Base-by-base conservation (phyloP, 345 rosid species). In the Eucalyptus pauciflora region DNA sequence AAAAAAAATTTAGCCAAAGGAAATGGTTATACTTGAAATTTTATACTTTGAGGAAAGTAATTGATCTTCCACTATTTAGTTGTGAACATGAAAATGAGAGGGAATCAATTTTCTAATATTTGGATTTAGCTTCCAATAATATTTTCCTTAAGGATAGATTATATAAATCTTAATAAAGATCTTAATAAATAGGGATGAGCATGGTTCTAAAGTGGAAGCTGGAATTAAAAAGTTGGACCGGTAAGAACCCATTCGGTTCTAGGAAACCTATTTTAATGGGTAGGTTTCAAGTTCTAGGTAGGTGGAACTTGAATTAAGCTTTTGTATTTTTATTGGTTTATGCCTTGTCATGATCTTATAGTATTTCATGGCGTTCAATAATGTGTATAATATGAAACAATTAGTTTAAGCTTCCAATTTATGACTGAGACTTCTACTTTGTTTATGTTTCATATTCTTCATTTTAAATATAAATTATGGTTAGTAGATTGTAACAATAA, bases 221-320 rank as follows among this genome's bases (percentile, higher is more conserved):
- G 0, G 0, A 52, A 52, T 52, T 0, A 10, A 52, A 52, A 52
- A 18, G 58, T 7, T 18, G 10, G 10, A 52, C 9, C 2, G 2
- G 0, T 7, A 52, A 7, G 58, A 52, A 52, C 24, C 0, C 0
- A 0, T 18, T 52, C 0, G 1, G 5, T 52, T 52, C 4, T 52
- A 52, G 58, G 58, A 0, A 52, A 52, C 24, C 9, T 18, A 2
- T 52, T 52, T 52, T 7, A 7, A 52, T 18, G 1, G 1, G 0
- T 18, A 18, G 24, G 10, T 52, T 52, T 52, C 10, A 3, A 52
- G 10, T 18, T 52, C 2, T 52, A 52, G 2, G 24, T 18, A 52
- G 0, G 24, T 52, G 58, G 1, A 52, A 52, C 10, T 0, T 18
- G 2, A 18, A 52, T 7, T 52, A 18, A 52, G 58, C 10, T 18